These are phyloP conservation scores for Melampsora larici-populina DNA, from an alignment of 1,284 basidiomycete genomes.

Conservation along the genomic window DNA sequence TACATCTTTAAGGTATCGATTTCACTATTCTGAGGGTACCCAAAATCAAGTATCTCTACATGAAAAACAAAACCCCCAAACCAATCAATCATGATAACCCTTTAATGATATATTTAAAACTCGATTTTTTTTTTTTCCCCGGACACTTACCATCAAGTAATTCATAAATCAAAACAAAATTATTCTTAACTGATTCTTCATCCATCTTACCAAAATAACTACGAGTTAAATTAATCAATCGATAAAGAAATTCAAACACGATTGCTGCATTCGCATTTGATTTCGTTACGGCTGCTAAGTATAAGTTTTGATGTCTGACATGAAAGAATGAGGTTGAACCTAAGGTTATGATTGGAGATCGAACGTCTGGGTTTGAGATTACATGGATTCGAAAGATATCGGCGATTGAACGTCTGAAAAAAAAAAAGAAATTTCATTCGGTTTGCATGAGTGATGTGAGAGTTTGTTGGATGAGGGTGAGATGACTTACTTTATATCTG, in stretches of 20 bases:
- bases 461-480: constrained; percentile 23
- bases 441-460: not conserved
- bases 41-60: constrained; percentile 94
- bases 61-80: not conserved
- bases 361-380: constrained; percentile 90
- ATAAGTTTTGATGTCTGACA: constrained; percentile 88
- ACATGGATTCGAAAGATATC: constrained; percentile 98
- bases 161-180: constrained; percentile 95
- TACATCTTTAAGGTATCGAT: constrained; percentile 96
- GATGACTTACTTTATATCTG: constrained; percentile 78
- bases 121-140: not conserved
- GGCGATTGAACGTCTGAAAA: constrained; percentile 80
- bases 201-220: constrained; percentile 97
- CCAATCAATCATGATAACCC: no score
- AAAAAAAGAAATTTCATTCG: no score
- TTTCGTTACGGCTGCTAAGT: constrained; percentile 80
- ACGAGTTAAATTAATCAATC: constrained; percentile 86
- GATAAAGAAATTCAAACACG: constrained; percentile 95
- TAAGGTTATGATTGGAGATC: constrained; percentile 94
- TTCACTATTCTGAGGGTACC: constrained; percentile 99
- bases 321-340: constrained; percentile 98
- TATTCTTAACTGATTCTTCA: constrained; percentile 97
- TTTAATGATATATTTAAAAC: no score
- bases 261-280: constrained; percentile 95
- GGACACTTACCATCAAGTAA: constrained; percentile 78